phyloP scores from a whole-genome alignment of 345 rosid species.

The Eucalyptus fibrosa region DNA sequence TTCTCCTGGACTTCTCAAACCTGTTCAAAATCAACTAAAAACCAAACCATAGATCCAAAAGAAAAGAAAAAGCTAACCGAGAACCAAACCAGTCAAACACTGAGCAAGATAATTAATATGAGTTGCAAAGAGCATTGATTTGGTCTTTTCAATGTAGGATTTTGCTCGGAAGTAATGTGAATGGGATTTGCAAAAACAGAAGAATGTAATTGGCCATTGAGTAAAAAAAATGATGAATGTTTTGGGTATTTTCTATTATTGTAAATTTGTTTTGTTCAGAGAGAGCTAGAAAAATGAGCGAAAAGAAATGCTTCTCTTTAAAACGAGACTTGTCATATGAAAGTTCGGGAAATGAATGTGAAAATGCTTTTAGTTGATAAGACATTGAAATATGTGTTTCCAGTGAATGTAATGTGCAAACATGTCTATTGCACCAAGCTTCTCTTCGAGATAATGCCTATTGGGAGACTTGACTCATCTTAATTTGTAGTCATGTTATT shows the following conservation, averaged over 20 bases:
- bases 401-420: not conserved
- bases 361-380: not conserved
- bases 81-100: not conserved
- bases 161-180: not conserved
- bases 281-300: too few relatives aligned
- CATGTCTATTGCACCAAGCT: not conserved
- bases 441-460: not conserved
- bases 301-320: not conserved
- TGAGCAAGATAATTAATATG: not conserved
- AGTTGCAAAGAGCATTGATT: not conserved
- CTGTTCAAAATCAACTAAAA: not conserved
- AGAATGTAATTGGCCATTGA: not conserved
- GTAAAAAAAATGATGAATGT: not conserved
- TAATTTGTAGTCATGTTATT: not conserved
- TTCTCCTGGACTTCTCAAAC: not conserved
- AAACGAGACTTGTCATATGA: not conserved
- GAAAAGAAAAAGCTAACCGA: too few relatives aligned
- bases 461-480: not conserved
- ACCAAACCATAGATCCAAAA: not conserved
- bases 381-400: not conserved
- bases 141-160: not conserved
- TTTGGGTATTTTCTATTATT: not conserved
- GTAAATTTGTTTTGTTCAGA: not conserved
- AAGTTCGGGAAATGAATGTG: not conserved
- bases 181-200: not conserved